A percentile compares a stretch with the other conserved stretches of the same genome.
These are phyloP conservation scores for Salinomyces thailandicus DNA, from an alignment of 2,329 filamentous ascomycete species.

Conservation along the genomic window DNA sequence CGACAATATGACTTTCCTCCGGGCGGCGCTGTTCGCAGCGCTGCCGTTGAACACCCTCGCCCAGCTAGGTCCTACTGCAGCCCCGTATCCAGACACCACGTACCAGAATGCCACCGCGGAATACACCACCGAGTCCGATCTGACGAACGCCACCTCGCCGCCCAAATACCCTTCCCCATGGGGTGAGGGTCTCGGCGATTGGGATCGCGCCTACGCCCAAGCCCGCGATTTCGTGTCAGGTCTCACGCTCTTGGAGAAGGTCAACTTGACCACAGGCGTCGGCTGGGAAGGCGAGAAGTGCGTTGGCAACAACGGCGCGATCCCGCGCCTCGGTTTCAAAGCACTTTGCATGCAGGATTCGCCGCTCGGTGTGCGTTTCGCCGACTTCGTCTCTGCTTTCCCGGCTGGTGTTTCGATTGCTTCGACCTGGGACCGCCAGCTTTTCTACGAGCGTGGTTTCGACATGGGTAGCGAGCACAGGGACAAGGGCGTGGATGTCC, in stretches of 20 bases:
- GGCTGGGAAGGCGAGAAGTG: constrained; percentile 65
- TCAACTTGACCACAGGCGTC: constrained; percentile 86
- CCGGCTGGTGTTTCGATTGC: constrained; percentile 67
- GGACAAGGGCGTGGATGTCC: constrained; percentile 63
- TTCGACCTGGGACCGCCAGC: constrained; percentile 66
- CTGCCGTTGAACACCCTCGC: constrained; percentile 20
- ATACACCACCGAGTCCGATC: constrained; percentile 19
- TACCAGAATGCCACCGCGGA: constrained; percentile 19
- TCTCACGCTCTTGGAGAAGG: constrained; percentile 76
- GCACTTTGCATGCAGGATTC: constrained; percentile 80
- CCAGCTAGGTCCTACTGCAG: constrained; percentile 15
- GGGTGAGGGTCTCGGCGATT: constrained; percentile 63
- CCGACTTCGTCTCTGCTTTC: constrained; percentile 75
- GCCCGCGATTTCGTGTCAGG: constrained; percentile 72
- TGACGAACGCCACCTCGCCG: constrained; percentile 37
- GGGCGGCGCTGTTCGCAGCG: constrained; percentile 19
- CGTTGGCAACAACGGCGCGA: constrained; percentile 62
- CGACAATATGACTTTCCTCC: constrained; percentile 15
- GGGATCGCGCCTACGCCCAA: constrained; percentile 64
- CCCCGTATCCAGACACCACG: constrained; percentile 18
- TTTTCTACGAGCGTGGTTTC: constrained; percentile 58
- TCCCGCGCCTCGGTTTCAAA: constrained; percentile 59
- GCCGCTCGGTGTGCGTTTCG: constrained; percentile 66
- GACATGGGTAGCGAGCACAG: constrained; percentile 68
- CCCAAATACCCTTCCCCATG: constrained; percentile 81